Evolutionary conservation across 371 early-diverging fungal genomes (phyloP), one percentile per base, ranked within the genome.

Genomic region (Neoconidiobolus thromboides): DNA sequence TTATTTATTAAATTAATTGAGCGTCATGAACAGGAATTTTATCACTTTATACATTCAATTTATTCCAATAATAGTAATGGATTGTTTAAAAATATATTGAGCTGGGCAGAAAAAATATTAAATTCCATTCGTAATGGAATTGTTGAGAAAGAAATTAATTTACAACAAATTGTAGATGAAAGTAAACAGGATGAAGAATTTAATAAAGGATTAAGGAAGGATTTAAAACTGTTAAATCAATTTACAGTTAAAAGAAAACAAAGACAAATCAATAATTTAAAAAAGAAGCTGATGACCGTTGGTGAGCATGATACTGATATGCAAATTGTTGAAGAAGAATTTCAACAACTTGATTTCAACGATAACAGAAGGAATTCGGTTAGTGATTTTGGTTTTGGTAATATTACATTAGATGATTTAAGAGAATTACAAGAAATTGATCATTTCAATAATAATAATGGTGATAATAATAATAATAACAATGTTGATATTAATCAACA

Each of bases 41-140:
- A 82, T 61, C 63, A 62, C 9, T 82, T 80, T 69, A 76, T 80
- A 1, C 79, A 82, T 53, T 69, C 71, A 12, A 76, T 82, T 0
- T 78, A 82, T 57, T 69, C 72, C 26, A 69, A 77, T 51, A 77
- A 78, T 42, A 14, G 41, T n/a, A 62, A 69, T 26, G 67, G 68
- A 1, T 64, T 70, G 40, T 72, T 70, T 62, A 64, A 58, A 12
- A 68, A 72, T 53, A 58, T 74, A 12, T 58, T 74, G 7, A 64
- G 65, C 41, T 71, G 74, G 74, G 55, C 71, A 48, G 71, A 71
- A 44, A 65, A 63, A 12, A 56, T 73, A 38, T 53, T 73, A 2
- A 53, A 65, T 12, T 37, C 47, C 15, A 48, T 59, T n/a, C 47
- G 48, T 10, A 39, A 48, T 41, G 38, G 40, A 2, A 41, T 59